Evolutionary conservation across 352 stramenopile species (phyloP).

Genomic region (Bremia lactucae): DNA sequence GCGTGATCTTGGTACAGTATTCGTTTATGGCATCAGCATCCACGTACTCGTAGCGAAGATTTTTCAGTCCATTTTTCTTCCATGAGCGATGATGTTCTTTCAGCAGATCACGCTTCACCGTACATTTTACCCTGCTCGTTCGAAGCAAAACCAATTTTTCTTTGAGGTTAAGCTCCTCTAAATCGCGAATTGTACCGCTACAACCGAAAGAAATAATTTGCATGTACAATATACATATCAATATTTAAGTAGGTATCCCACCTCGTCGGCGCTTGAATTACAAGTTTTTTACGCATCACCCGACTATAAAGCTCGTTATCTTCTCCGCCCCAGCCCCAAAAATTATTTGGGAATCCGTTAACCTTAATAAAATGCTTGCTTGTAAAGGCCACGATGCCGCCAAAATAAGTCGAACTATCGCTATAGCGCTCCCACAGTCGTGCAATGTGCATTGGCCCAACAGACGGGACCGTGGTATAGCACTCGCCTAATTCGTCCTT

Average conservation of each 20-base stretch:
- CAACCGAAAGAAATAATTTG: slow-evolving; percentile 1
- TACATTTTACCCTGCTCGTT: slow-evolving; percentile 41
- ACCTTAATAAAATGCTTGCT: slow-evolving; percentile 83
- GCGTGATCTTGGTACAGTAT: slow-evolving; percentile 37
- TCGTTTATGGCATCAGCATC: slow-evolving; percentile 28
- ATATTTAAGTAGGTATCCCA: slow-evolving; percentile 1
- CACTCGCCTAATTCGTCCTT: slow-evolving; percentile 63
- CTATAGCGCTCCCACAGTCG: slow-evolving; percentile 91
- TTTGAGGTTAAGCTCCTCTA: slow-evolving; percentile 32
- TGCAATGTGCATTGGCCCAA: slow-evolving; percentile 88
- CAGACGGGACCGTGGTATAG: slow-evolving; percentile 59
- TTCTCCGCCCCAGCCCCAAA: slow-evolving; percentile 78
- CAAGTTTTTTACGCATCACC: slow-evolving; percentile 37
- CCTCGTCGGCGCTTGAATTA: slow-evolving; percentile 27
- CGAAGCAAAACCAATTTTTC: slow-evolving; percentile 32
- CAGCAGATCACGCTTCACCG: slow-evolving; percentile 38
- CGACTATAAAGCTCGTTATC: slow-evolving; percentile 48
- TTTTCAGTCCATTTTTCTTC: slow-evolving; percentile 43
- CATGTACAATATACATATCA: neutral
- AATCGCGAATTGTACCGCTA: slow-evolving; percentile 37
- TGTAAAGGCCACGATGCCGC: slow-evolving; percentile 88
- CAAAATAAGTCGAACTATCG: slow-evolving; percentile 91
- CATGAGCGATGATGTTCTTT: slow-evolving; percentile 46
- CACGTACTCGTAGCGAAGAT: slow-evolving; percentile 31
- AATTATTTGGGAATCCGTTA: slow-evolving; percentile 94